These are phyloP conservation scores for Mercurialis annua DNA, from an alignment of 345 rosid species.

Conservation along the genomic window DNA sequence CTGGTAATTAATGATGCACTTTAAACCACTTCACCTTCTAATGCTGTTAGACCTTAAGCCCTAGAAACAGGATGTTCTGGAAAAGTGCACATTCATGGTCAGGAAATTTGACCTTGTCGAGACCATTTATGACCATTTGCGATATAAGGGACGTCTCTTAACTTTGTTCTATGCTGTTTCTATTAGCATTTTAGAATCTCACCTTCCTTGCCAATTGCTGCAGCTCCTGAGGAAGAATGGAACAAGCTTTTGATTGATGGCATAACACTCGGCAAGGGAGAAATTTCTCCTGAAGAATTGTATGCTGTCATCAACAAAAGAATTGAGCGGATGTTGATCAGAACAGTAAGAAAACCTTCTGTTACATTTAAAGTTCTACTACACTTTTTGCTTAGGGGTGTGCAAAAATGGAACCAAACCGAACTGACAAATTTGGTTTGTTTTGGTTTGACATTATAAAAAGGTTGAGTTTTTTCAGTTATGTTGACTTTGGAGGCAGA, in stretches of 20 bases:
- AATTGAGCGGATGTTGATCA: constrained; percentile 66
- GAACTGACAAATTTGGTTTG: too few species aligned
- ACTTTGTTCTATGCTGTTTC: neutral
- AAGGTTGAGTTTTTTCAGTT: too few species aligned
- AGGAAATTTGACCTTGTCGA: neutral
- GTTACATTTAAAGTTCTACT: neutral
- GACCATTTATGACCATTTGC: neutral
- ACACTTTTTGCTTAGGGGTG: neutral
- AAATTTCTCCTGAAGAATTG: constrained; percentile 57
- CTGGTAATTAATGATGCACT: too few species aligned
- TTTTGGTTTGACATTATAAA: too few species aligned
- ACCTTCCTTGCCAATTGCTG: neutral
- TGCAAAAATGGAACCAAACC: too few species aligned
- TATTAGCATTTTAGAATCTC: constrained; percentile 1
- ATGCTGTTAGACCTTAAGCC: too few species aligned
- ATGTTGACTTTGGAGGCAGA: too few species aligned
- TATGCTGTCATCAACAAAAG: constrained; percentile 70
- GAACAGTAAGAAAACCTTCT: constrained; percentile 55
- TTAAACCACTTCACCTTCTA: too few species aligned
- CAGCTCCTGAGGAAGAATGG: too few species aligned
- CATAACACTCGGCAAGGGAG: constrained; percentile 67
- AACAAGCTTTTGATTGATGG: constrained; percentile 67
- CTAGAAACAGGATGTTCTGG: too few species aligned
- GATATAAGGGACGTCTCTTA: neutral
- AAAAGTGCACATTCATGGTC: neutral